Conservation (phyloP, 192 early-diverging fungal species). For the Rhizoclosmatium globosum region DNA sequence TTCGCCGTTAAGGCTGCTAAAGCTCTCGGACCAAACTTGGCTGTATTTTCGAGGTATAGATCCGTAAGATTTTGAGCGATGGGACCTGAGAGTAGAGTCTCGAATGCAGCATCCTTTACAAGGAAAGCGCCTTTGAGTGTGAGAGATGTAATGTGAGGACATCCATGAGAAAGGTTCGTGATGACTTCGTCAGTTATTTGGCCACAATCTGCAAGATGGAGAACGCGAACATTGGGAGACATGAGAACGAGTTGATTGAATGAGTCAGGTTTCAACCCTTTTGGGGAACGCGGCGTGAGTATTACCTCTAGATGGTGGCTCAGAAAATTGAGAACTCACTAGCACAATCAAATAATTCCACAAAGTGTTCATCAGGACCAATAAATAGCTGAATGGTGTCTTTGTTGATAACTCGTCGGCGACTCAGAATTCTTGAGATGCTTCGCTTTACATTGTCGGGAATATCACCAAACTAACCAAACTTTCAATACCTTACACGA, state of each 20-base stretch:
- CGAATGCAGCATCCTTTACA: slow-evolving; percentile 66
- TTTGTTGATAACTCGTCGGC: slow-evolving; percentile 73
- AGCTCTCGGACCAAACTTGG: slow-evolving; percentile 37
- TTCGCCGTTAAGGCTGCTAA: slow-evolving; percentile 33
- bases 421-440: slow-evolving; percentile 80
- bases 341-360: slow-evolving; percentile 85
- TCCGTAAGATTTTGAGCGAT: slow-evolving; percentile 42
- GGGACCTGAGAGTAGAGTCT: slow-evolving; percentile 60
- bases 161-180: slow-evolving; percentile 37
- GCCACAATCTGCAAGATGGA: slow-evolving; percentile 81
- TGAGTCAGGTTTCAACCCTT: slow-evolving; percentile 56
- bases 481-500: not conserved
- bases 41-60: slow-evolving; percentile 49
- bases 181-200: slow-evolving; percentile 62
- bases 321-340: slow-evolving; percentile 25
- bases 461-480: slow-evolving; percentile 78
- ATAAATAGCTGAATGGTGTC: slow-evolving; percentile 76
- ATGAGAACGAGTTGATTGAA: slow-evolving; percentile 69
- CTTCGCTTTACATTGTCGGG: slow-evolving; percentile 68
- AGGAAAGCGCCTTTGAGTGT: slow-evolving; percentile 78
- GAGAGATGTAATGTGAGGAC: slow-evolving; percentile 62
- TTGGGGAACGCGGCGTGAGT: not conserved
- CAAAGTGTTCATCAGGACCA: slow-evolving; percentile 58
- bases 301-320: no score
- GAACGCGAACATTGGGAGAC: slow-evolving; percentile 64